Conservation (phyloP, 78 protist genomes). For the Protostelium mycophagum region DNA sequence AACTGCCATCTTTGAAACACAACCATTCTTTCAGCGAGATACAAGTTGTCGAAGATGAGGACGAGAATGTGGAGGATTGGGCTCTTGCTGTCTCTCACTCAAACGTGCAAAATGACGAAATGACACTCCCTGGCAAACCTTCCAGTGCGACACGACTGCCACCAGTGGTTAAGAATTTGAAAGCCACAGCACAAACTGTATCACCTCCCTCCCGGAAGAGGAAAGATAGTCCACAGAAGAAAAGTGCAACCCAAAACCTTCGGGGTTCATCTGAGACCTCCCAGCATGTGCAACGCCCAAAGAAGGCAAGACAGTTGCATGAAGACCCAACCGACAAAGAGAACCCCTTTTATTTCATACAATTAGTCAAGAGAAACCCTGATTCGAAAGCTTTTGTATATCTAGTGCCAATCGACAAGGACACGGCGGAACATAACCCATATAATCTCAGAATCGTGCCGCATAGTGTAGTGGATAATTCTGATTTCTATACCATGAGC, state of each 20-base stretch:
- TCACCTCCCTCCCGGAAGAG: background rate
- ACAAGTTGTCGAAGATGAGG: background rate
- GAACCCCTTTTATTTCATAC: background rate
- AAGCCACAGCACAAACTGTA: background rate
- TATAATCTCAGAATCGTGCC: conserved; percentile 26
- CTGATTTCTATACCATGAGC: conserved; percentile 53
- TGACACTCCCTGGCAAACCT: background rate
- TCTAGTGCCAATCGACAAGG: background rate
- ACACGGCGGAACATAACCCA: conserved; percentile 19
- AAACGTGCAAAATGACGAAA: background rate
- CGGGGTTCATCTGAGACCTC: background rate
- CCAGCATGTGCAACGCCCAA: background rate
- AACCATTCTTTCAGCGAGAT: background rate
- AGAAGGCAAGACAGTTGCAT: background rate
- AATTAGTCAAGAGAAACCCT: background rate
- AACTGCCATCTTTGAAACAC: background rate
- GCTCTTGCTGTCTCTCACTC: background rate
- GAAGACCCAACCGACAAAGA: background rate
- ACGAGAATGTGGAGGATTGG: background rate
- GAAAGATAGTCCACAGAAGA: background rate
- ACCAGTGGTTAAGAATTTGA: background rate
- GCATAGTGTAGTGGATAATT: background rate
- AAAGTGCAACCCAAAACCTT: background rate
- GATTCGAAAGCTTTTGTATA: background rate
- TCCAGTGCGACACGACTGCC: background rate